These are phyloP conservation scores for Sicyos baderoa DNA, from an alignment of 306 rosid species.

Conservation along the genomic window DNA sequence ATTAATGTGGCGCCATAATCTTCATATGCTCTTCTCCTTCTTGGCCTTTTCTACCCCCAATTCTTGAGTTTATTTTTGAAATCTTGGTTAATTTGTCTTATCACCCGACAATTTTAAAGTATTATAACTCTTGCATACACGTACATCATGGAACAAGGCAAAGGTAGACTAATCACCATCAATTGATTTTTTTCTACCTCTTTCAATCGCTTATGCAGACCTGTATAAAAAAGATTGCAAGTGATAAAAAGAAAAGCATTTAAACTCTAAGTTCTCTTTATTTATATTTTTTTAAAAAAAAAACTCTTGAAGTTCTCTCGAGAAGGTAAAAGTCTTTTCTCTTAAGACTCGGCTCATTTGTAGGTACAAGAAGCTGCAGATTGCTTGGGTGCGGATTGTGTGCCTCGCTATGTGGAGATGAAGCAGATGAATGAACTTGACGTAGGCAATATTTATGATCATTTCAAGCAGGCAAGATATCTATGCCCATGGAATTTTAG, in stretches of 20 bases:
- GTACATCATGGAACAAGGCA: not conserved
- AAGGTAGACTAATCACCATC: not conserved
- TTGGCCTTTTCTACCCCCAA: not conserved
- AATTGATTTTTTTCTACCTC: not conserved
- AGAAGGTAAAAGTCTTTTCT: not conserved
- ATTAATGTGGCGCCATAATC: conserved; percentile 7
- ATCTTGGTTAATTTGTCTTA: not conserved
- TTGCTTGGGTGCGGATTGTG: conserved; percentile 90
- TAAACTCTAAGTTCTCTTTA: conserved; percentile 10
- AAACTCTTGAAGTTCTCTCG: conserved; percentile 2
- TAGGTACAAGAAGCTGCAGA: conserved; percentile 95
- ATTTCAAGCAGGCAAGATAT: conserved; percentile 47
- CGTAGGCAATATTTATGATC: conserved; percentile 40
- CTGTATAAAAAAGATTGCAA: not conserved
- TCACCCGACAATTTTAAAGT: not conserved
- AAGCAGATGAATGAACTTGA: conserved; percentile 55
- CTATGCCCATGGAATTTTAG: conserved; percentile 12
- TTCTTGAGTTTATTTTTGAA: not conserved
- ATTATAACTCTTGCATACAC: not conserved
- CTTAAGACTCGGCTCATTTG: conserved; percentile 22
- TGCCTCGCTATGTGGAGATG: conserved; percentile 71
- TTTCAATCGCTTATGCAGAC: conserved; percentile 11
- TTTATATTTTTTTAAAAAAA: too few species aligned
- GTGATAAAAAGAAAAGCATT: not conserved
- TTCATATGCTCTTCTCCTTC: not conserved